Base-by-base conservation (phyloP, 331 rosid species). In the Saraca asoca region DNA sequence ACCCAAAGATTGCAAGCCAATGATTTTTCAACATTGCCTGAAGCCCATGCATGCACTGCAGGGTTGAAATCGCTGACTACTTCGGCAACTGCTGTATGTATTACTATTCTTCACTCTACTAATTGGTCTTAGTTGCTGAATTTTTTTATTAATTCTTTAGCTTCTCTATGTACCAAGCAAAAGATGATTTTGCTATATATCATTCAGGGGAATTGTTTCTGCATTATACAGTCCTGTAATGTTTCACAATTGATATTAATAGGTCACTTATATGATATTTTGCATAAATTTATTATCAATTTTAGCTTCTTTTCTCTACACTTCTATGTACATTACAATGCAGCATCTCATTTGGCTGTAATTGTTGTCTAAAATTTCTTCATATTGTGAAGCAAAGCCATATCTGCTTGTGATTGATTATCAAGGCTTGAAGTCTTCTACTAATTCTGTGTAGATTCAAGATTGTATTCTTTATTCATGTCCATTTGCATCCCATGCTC, bases 1-100 rank as follows among this genome's bases (percentile, higher is more conserved):
- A 83, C 90, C 7, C 77, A 81, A 80, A 86, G 89, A 80, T 79
- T 94, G 86, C 84, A 79, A 71, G 91, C 85, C 71, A 86, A 66
- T 46, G 96, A 94, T 43, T 94, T 88, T 73, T 81, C 97, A 11
- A 90, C 97, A 49, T 82, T 94, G 78, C 89, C 99, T 4, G 99
- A 94, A 84, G 97, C 95, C 66, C 99, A 94, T 83, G 97, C 99
- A 24, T 94, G 99, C 80, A 94, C 99, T 49, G 97, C 99, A 1
- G 99, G 99, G 46, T 85, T 94, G 87, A 94, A 94, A 85, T 90
- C 96, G 35, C 53, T 94, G 87, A 94, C 99, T 35, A 94, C 99
- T 20, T 68, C 96, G 7, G 89, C 80, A 50, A 88, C 99, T 78
- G 96, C 99, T 75, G 99, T 94, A 88, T 13, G 98, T 74, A 12